phyloP scores from a whole-genome alignment of 805 yeast species.

The Phaffomyces thermotolerans region DNA sequence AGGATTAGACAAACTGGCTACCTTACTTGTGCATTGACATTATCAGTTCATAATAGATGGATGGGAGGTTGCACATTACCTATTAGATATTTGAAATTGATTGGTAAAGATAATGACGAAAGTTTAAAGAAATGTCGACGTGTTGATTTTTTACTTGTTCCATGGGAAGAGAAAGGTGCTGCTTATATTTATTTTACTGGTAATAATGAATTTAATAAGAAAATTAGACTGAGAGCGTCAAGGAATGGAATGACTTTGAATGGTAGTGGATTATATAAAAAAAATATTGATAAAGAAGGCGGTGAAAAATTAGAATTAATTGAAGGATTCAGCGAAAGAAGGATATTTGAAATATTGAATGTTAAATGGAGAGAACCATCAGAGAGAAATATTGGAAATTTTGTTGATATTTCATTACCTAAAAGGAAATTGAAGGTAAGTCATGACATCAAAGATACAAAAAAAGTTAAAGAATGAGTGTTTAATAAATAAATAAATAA shows the following conservation, averaged over 20 bases:
- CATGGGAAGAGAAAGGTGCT: conserved; percentile 39
- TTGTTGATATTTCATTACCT: neutral
- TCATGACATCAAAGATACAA: too few species aligned
- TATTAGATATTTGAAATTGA: conserved; percentile 14
- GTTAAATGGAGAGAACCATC: conserved; percentile 27
- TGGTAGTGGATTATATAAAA: conserved; percentile 36
- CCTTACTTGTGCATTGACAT: conserved; percentile 18
- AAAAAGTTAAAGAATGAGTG: neutral
- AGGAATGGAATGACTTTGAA: conserved; percentile 32
- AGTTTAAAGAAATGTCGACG: conserved; percentile 39
- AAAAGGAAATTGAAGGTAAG: neutral
- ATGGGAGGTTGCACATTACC: conserved; percentile 31
- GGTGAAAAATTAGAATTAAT: conserved; percentile 21
- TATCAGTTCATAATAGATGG: conserved; percentile 21
- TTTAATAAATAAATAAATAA: conserved; percentile 2
- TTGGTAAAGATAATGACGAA: conserved; percentile 28
- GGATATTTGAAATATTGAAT: conserved; percentile 38
- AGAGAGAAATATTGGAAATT: conserved; percentile 22
- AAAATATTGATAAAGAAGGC: conserved; percentile 7
- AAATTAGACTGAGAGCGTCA: conserved; percentile 36
- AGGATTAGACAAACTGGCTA: conserved; percentile 24
- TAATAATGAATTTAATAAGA: conserved; percentile 43
- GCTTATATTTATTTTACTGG: conserved; percentile 49
- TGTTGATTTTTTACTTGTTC: conserved; percentile 43
- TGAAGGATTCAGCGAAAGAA: conserved; percentile 37